Percentiles rank a stretch among this genome's conserved stretches.
Evolutionary conservation across 23 red algal species (phyloP).

Genomic region (Gracilaria caudata): DNA sequence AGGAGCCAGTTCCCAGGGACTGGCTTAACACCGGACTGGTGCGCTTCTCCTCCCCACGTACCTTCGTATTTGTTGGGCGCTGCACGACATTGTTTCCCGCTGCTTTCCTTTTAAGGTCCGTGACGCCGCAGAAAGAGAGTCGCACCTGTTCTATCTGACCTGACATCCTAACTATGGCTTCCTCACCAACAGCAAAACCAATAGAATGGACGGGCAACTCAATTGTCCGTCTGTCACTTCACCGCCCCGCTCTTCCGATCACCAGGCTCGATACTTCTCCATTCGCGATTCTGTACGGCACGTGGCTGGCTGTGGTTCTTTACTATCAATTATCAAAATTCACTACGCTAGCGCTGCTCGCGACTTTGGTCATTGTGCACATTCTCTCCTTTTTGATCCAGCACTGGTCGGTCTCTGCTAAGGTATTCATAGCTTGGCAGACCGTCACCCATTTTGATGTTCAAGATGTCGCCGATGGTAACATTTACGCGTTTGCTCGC

Average conservation of each 20-base stretch:
- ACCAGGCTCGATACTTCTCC: constrained; percentile 70
- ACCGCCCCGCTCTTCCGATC: constrained; percentile 22
- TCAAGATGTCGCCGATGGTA: constrained; percentile 1
- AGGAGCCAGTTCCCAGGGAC: no score
- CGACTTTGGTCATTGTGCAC: constrained; percentile 50
- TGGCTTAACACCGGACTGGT: neutral
- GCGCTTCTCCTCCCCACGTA: no score
- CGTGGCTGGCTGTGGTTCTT: constrained; percentile 27
- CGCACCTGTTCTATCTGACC: neutral
- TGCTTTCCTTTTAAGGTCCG: neutral
- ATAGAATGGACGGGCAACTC: constrained; percentile 70
- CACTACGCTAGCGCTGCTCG: constrained; percentile 34
- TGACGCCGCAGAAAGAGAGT: neutral
- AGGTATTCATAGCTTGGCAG: constrained; percentile 52
- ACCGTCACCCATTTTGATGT: neutral
- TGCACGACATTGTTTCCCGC: neutral
- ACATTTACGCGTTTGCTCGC: constrained; percentile 54
- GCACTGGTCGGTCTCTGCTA: constrained; percentile 82
- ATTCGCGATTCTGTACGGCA: constrained; percentile 61
- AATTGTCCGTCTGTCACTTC: constrained; percentile 72
- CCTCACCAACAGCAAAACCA: neutral
- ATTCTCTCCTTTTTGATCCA: constrained; percentile 78
- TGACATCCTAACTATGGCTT: constrained; percentile 9
- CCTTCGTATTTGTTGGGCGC: neutral
- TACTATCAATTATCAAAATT: constrained; percentile 45